Base-by-base conservation (phyloP, 2,329 filamentous ascomycete species). In the Leptographium lundbergii region DNA sequence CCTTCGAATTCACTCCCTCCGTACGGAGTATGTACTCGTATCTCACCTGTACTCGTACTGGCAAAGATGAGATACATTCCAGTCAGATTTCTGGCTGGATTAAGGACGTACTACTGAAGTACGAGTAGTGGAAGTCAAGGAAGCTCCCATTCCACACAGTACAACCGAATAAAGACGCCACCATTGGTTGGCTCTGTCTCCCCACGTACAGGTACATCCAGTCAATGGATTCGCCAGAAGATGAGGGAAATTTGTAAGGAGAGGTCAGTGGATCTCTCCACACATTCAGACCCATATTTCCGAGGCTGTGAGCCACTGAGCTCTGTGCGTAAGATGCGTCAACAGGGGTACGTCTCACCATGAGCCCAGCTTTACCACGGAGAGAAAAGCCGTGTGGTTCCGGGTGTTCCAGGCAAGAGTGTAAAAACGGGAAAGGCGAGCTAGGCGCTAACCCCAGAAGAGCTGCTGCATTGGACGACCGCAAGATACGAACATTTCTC, bases 281-380 rank as follows among this genome's bases (percentile, higher is more conserved):
- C 52, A 54, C 52, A 11, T 4, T 2, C n/a, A 11, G 52, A 14
- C 7, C 52, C 52, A 54, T 11, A 24, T 39, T 54, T 54, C 51
- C 29, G n/a, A 11, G 34, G 32, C 19, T 13, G 10, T 34, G 29
- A 54, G 34, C 42, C 25, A 34, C 25, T 34, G 55, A 34, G 19
- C 39, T 32, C 47, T 53, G 32, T 50, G 13, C 2, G 42, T 32
- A 34, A 45, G 24, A 34, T 22, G 52, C 22, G 24, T 13, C 32
- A 32, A 42, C 60, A 61, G 54, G 60, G 60, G 57, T 57, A 42
- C 58, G 60, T 61, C 60, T 32, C 60, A 61, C 60, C 60, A 61
- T 61, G 17, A 52, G 39, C 56, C n/a, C 53, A 54, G 34, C 53
- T 54, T 39, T 36, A 54, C 52, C 52, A 39, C 14, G 29, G 14